phyloP scores from a whole-genome alignment of 805 yeast genomes.

The Pichia gijzeniarum region DNA sequence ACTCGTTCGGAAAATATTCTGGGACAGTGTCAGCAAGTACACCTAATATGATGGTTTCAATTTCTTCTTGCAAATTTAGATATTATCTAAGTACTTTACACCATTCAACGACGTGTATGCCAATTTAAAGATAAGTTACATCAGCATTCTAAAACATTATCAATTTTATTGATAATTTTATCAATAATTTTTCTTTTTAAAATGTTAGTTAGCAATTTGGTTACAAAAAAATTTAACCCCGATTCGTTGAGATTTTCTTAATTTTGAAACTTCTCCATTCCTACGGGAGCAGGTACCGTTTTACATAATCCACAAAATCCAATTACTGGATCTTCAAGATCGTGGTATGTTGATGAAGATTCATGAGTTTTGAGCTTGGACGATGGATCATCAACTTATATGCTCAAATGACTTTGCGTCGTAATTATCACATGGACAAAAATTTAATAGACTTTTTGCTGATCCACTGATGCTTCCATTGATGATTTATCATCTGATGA shows the following conservation, averaged over 20 bases:
- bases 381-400: conserved; percentile 20
- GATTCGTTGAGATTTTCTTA: conserved; percentile 21
- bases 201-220: conserved; percentile 27
- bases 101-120: conserved; percentile 10
- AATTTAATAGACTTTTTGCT: conserved; percentile 26
- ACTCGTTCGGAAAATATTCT: conserved; percentile 56
- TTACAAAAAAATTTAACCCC: conserved; percentile 17
- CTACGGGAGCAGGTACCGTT: conserved; percentile 30
- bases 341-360: conserved; percentile 26
- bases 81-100: conserved; percentile 18
- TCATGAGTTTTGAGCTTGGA: conserved; percentile 20
- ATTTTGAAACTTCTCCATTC: conserved; percentile 30
- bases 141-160: conserved; percentile 18
- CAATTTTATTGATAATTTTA: conserved; percentile 15
- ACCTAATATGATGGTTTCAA: conserved; percentile 47
- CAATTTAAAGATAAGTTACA: conserved; percentile 16
- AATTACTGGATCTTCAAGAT: conserved; percentile 25
- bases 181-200: conserved; percentile 21
- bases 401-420: not conserved
- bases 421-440: conserved; percentile 11
- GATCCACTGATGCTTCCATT: conserved; percentile 64
- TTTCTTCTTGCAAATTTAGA: conserved; percentile 26
- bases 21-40: conserved; percentile 78
- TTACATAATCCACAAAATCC: conserved; percentile 21
- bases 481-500: conserved; percentile 54